phyloP scores from a whole-genome alignment of 805 yeast genomes.

The Myxozyma melibiosi region DNA sequence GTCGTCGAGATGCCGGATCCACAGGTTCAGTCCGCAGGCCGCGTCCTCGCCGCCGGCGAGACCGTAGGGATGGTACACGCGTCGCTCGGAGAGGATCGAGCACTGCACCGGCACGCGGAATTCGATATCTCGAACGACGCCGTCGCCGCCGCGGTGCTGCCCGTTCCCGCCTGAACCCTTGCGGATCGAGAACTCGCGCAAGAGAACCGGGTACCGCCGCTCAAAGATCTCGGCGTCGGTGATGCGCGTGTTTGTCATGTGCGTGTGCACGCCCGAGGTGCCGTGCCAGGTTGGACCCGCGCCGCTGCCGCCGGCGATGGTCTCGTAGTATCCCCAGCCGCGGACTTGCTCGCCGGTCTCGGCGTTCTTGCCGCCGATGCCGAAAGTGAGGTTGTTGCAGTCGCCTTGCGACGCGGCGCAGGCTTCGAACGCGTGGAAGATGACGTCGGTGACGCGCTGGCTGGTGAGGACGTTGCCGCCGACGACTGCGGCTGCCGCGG shows the following conservation, averaged over 20 bases:
- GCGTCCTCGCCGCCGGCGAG: constrained; percentile 81
- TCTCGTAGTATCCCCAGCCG: constrained; percentile 43
- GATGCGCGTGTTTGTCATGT: constrained; percentile 91
- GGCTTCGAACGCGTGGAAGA: constrained; percentile 80
- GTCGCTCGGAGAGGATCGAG: constrained; percentile 82
- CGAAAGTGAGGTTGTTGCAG: constrained; percentile 92
- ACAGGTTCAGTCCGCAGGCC: constrained; percentile 63
- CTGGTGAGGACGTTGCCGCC: constrained; percentile 95
- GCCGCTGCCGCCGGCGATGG: constrained; percentile 95
- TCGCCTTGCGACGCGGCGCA: constrained; percentile 97
- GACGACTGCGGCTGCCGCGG: constrained; percentile 86
- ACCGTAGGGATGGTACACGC: constrained; percentile 85
- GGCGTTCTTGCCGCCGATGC: constrained; percentile 64
- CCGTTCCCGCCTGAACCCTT: constrained; percentile 81
- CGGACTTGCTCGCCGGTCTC: constrained; percentile 40
- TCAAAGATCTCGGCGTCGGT: constrained; percentile 91
- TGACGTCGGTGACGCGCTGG: constrained; percentile 87
- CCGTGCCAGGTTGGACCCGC: constrained; percentile 89
- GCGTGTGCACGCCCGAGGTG: constrained; percentile 86
- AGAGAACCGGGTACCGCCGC: constrained; percentile 79
- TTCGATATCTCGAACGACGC: constrained; percentile 82
- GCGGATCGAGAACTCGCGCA: constrained; percentile 72
- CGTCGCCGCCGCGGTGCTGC: constrained; percentile 74
- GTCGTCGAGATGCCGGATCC: constrained; percentile 43
- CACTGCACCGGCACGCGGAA: constrained; percentile 70